phyloP scores from a whole-genome alignment of 2,329 filamentous ascomycete species.

The Beauveria sp. region DNA sequence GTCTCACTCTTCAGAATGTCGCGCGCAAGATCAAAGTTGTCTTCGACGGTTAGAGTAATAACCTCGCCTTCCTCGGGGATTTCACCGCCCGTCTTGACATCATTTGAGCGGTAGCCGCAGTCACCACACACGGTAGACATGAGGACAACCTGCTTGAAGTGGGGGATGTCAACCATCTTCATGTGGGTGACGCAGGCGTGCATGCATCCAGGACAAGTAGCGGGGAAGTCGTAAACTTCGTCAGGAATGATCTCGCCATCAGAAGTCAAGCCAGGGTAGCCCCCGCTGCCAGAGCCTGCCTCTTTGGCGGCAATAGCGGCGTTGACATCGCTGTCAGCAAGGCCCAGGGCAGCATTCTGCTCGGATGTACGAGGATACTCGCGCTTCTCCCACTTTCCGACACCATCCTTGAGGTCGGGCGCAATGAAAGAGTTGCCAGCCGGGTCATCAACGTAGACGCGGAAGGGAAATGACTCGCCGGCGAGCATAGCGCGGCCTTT shows the following conservation, averaged over 20 bases:
- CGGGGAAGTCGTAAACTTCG: conserved; percentile 87
- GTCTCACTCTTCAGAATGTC: conserved; percentile 97
- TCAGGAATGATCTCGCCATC: conserved; percentile 84
- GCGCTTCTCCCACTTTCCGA: conserved; percentile 82
- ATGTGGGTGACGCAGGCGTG: conserved; percentile 85
- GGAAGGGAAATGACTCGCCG: conserved; percentile 77
- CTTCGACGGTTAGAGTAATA: conserved; percentile 69
- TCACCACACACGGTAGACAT: conserved; percentile 90
- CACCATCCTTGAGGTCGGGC: conserved; percentile 67
- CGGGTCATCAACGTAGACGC: conserved; percentile 79
- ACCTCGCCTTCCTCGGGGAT: conserved; percentile 79
- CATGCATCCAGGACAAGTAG: conserved; percentile 84
- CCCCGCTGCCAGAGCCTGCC: conserved; percentile 25
- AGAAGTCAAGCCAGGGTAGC: conserved; percentile 40
- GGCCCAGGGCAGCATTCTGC: conserved; percentile 79
- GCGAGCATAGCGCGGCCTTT: conserved; percentile 70
- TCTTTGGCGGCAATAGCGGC: conserved; percentile 27
- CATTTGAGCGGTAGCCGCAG: conserved; percentile 91
- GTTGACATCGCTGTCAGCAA: conserved; percentile 56
- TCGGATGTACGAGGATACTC: conserved; percentile 77
- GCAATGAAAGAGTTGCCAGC: conserved; percentile 96
- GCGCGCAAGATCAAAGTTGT: conserved; percentile 66
- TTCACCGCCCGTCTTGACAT: conserved; percentile 94
- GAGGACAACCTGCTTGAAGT: conserved; percentile 94
- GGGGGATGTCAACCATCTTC: conserved; percentile 97